These are phyloP conservation scores for Suillus hirtellus DNA, from an alignment of 768 basidiomycete genomes.

Conservation along the genomic window DNA sequence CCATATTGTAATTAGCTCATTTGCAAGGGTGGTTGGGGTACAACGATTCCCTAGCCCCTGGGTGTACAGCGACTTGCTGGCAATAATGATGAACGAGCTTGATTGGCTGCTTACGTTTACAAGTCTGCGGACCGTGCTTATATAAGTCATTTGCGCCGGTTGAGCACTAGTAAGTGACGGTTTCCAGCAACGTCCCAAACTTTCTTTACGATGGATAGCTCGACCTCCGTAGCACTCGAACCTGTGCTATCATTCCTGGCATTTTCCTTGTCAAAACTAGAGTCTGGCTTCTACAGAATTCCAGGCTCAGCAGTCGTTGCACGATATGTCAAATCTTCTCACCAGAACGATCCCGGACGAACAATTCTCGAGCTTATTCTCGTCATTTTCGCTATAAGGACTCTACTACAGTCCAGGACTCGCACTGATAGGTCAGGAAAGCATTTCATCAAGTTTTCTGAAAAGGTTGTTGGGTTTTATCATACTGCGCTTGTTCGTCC, in stretches of 20 bases:
- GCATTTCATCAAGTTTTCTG: slow-evolving; percentile 87
- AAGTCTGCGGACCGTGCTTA: not conserved
- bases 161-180: not conserved
- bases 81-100: not conserved
- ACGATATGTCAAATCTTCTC: slow-evolving; percentile 92
- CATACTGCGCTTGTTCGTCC: not conserved
- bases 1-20: too few relatives aligned
- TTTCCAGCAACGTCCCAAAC: not conserved
- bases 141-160: not conserved
- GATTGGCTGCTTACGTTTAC: not conserved
- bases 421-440: slow-evolving; percentile 81
- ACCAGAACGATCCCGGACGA: slow-evolving; percentile 94
- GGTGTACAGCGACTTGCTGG: not conserved
- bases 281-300: slow-evolving; percentile 69
- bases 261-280: slow-evolving; percentile 55
- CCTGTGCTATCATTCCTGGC: slow-evolving; percentile 68
- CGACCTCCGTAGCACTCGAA: slow-evolving; percentile 38
- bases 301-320: slow-evolving; percentile 83
- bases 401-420: slow-evolving; percentile 87
- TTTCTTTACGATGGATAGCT: slow-evolving; percentile 36
- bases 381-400: slow-evolving; percentile 83
- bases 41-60: not conserved
- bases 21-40: not conserved
- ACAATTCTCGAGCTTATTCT: slow-evolving; percentile 89
- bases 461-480: slow-evolving; percentile 62